phyloP scores from a whole-genome alignment of 1,139 yeast species.

The Saccharomyces pastorianus region DNA sequence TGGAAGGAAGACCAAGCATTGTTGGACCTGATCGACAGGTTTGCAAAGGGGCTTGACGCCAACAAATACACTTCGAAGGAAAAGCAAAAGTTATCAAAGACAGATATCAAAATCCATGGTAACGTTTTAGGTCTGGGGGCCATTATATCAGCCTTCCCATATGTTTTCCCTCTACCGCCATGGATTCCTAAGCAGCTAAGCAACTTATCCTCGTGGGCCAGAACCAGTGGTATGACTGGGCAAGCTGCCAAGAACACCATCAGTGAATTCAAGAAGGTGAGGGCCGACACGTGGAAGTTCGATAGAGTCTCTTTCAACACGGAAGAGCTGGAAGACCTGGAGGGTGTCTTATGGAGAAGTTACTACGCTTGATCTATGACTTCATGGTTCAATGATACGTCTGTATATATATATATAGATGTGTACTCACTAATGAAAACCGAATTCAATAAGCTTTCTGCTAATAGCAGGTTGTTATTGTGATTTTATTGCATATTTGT shows the following conservation, averaged over 20 bases:
- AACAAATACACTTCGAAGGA: constrained; percentile 23
- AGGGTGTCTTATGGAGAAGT: constrained; percentile 90
- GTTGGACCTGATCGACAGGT: constrained; percentile 33
- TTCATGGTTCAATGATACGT: too few species aligned
- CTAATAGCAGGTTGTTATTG: neutral
- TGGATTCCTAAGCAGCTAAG: constrained; percentile 82
- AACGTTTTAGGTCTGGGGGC: constrained; percentile 89
- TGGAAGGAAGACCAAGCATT: constrained; percentile 43
- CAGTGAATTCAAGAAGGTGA: constrained; percentile 79
- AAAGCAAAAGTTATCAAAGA: constrained; percentile 35
- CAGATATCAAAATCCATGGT: constrained; percentile 61
- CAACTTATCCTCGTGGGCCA: constrained; percentile 56
- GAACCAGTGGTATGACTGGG: constrained; percentile 68
- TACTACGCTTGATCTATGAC: constrained; percentile 57
- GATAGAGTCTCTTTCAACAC: constrained; percentile 70
- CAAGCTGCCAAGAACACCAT: constrained; percentile 75
- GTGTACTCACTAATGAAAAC: neutral
- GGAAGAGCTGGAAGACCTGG: constrained; percentile 81
- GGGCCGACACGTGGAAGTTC: constrained; percentile 96
- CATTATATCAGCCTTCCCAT: constrained; percentile 82
- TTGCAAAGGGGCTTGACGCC: constrained; percentile 32
- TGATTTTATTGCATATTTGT: neutral
- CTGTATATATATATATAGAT: neutral
- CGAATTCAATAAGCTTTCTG: neutral
- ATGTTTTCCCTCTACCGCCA: constrained; percentile 79